Evolutionary conservation across 495 filamentous ascomycete genomes (phyloP).

Genomic region (Echria macrotheca): DNA sequence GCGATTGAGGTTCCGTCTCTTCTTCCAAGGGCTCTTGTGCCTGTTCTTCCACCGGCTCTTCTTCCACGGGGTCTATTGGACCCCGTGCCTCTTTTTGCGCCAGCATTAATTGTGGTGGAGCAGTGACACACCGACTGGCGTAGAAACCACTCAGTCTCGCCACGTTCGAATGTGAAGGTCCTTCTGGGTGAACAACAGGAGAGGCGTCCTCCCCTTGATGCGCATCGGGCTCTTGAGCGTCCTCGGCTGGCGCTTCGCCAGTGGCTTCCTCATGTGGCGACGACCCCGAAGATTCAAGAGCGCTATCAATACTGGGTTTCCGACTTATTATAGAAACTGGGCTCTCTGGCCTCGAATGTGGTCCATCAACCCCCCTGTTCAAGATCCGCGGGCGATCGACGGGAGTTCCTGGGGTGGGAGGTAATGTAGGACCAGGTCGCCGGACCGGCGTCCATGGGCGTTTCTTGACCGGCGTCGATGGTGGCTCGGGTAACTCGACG

Average conservation of each 20-base stretch:
- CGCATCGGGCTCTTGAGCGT: no score
- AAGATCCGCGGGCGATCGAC: constrained; percentile 16
- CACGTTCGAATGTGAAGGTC: constrained; percentile 5
- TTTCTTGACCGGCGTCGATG: constrained; percentile 58
- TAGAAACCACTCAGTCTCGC: constrained; percentile 20
- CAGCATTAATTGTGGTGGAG: constrained; percentile 31
- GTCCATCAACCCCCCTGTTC: constrained; percentile 7
- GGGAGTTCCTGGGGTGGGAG: constrained; percentile 22
- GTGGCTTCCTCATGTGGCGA: no score
- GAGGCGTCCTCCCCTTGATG: neutral
- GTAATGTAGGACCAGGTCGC: constrained; percentile 29
- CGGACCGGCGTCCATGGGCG: constrained; percentile 63
- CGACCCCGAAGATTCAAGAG: no score
- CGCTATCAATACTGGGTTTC: no score
- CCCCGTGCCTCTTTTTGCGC: constrained; percentile 7
- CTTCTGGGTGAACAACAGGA: neutral
- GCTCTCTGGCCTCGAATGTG: no score
- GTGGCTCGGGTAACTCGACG: constrained; percentile 66
- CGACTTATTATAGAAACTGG: no score
- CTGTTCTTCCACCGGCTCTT: no score
- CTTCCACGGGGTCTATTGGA: constrained; percentile 9
- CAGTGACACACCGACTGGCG: constrained; percentile 30
- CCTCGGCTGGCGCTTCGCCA: no score
- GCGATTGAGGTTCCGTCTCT: constrained; percentile 21
- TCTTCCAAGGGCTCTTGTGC: constrained; percentile 13